Evolutionary conservation across 441 rosid species (phyloP), one percentile per base, ranked within the genome.

Genomic region (Erodium trifolium): DNA sequence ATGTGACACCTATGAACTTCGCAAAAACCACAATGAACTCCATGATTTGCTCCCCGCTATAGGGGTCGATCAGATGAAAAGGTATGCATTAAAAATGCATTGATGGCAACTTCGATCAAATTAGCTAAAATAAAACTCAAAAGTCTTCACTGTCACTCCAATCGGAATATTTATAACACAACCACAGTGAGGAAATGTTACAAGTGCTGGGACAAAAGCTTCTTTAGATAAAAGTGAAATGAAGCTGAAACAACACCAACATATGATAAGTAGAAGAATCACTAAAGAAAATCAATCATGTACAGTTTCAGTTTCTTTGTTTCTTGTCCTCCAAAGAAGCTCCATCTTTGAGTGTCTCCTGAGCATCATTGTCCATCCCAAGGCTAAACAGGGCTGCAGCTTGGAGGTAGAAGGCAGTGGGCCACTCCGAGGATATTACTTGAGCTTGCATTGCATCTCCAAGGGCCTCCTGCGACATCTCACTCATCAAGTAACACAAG

Each of bases 371-470:
- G 70, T 91, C 91, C 97, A 88, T 91, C 69, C 98, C 96, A 35
- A 91, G 96, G 81, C 84, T 86, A 81, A 89, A 89, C 71, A 91
- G 93, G 19, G 97, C 93, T 64, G 96, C 98, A 6, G 96, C 96
- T 78, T 91, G 96, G 68, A 91, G 93, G 79, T 93, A 89, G 73
- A 88, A 93, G 34, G 96, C 93, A 3, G 92, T 85, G 13, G 96
- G 81, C 98, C 98, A 93, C 63, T 83, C 95, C 0, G 97, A 95
- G 12, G 97, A 88, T 43, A 88, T 78, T 16, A 86, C 96, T 80
- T 88, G 97, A 35, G 97, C 95, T 77, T 91, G 97, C 98, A 91
- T 87, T 1, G 98, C 96, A 62, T 93, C 98, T 63, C 94, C 97
- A 47, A 93, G 97, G 8, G 98, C 98, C 78, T 89, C 87, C 77